Percentiles rank a stretch among this genome's conserved stretches.
These are phyloP conservation scores for Fusarium sp. DNA, from an alignment of 2,329 filamentous ascomycete genomes.

Conservation along the genomic window DNA sequence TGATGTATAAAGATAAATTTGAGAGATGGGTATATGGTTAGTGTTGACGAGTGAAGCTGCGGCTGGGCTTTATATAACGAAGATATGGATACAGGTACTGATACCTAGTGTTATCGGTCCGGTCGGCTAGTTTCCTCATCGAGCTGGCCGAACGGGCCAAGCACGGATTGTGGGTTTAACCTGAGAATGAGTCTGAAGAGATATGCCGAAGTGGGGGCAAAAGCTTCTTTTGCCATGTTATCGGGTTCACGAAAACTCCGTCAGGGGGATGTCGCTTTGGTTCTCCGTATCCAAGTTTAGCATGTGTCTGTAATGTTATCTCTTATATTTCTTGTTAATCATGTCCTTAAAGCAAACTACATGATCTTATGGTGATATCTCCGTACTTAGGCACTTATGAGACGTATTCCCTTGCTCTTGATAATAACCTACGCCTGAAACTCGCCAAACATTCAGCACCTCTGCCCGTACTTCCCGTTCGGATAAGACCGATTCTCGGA, in stretches of 20 bases:
- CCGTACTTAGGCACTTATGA: background rate
- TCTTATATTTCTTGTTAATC: background rate
- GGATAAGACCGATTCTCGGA: background rate
- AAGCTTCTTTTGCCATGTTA: conserved; percentile 1
- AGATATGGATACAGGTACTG: background rate
- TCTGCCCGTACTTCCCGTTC: background rate
- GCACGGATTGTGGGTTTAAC: background rate
- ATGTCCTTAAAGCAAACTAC: background rate
- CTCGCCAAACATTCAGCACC: background rate
- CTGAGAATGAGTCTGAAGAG: background rate
- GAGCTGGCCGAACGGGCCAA: background rate
- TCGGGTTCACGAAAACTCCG: background rate
- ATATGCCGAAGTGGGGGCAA: background rate
- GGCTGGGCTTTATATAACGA: conserved; percentile 18
- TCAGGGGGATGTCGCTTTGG: background rate
- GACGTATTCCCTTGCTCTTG: background rate
- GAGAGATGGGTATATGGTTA: background rate
- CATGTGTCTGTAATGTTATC: background rate
- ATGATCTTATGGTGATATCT: background rate
- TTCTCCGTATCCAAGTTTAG: background rate
- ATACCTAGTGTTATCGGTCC: background rate
- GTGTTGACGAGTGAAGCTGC: background rate
- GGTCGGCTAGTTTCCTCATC: conserved; percentile 4
- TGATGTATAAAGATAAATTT: background rate
- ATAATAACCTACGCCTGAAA: background rate